Evolutionary conservation across 176 grass and related monocot genomes (phyloP), one percentile per base, ranked within the genome.

Genomic region (Aegilops umbellulata): DNA sequence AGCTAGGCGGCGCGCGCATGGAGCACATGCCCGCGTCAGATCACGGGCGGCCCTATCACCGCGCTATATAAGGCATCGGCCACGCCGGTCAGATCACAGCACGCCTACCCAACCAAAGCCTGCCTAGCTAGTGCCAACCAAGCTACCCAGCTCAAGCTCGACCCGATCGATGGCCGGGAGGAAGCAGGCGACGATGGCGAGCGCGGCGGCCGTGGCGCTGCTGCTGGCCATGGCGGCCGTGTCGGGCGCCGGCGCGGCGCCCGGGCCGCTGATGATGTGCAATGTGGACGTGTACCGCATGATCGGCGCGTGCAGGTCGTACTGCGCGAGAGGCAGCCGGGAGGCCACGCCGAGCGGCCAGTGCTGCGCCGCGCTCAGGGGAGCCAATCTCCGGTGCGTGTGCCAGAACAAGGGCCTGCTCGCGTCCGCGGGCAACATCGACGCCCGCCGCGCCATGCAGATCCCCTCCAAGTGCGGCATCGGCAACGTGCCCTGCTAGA

Each of bases 351-450:
- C 30, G 65, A 5, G 20, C 13, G n/a, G 35, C 1, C 32, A 1
- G 1, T 94, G 92, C 92, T 94, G 92, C 84, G 3, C 20, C 29
- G 84, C 87, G 14, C 29, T 94, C 16, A 24, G 2, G 10, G 0
- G 19, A 22, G 92, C 89, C 76, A 26, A 94, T 60, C 7, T 85
- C n/a, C 2, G 1, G 0, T 94, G 92, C 92, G 36, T 91, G 58
- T 89, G 92, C 84, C 0, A 5, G 5, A 82, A 82, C 64, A 73
- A 80, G 84, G 8, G 5, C 42, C 4, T 0, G 65, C 42, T 67
- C 65, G 2, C 19, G 74, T 4, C 1, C 66, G 13, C 12, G 14
- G 6, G 47, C 24, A 31, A 27, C 64, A 87, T 90, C 89, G 60
- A 75, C 64, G 42, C 65, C 53, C 12, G 1, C 20, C 85, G 78